These are phyloP conservation scores for Conticribra weissflogii DNA, from an alignment of 108 stramenopile species.

Conservation along the genomic window DNA sequence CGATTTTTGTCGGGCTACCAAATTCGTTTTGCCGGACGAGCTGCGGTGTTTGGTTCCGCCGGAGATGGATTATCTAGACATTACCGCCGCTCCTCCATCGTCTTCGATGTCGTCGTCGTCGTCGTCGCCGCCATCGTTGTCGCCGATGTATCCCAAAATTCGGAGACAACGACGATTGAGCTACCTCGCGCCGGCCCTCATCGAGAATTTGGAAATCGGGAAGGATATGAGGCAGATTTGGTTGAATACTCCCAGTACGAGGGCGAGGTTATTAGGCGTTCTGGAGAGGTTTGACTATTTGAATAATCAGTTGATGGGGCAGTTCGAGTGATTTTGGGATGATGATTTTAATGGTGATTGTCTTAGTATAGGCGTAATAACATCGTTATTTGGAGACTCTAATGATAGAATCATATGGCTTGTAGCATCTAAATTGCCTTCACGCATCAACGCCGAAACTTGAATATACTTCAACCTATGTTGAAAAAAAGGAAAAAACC, in stretches of 20 bases:
- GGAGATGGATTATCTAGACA: conserved; percentile 46
- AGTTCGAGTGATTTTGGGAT: conserved; percentile 33
- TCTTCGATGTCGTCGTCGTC: too few relatives aligned
- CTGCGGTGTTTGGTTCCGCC: conserved; percentile 58
- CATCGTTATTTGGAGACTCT: too few relatives aligned
- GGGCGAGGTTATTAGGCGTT: conserved; percentile 42
- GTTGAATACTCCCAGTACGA: conserved; percentile 60
- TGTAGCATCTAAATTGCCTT: too few relatives aligned
- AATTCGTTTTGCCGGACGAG: conserved; percentile 48
- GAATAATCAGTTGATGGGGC: conserved; percentile 36
- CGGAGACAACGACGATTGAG: conserved; percentile 68
- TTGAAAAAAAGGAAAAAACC: too few relatives aligned
- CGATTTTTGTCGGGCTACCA: conserved; percentile 48
- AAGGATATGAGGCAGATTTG: conserved; percentile 60
- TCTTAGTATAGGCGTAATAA: too few relatives aligned
- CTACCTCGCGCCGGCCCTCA: conserved; percentile 60
- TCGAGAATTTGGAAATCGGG: conserved; percentile 43
- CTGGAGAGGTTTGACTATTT: conserved; percentile 41
- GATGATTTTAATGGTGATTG: too few relatives aligned
- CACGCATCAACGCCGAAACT: too few relatives aligned
- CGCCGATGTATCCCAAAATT: conserved; percentile 58
- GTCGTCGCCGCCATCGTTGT: conserved; percentile 18
- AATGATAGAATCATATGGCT: too few relatives aligned
- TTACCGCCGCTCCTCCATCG: too few relatives aligned
- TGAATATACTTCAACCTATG: too few relatives aligned